phyloP scores from a whole-genome alignment of 1,284 basidiomycete species.

The Cystobasidium slooffiae region DNA sequence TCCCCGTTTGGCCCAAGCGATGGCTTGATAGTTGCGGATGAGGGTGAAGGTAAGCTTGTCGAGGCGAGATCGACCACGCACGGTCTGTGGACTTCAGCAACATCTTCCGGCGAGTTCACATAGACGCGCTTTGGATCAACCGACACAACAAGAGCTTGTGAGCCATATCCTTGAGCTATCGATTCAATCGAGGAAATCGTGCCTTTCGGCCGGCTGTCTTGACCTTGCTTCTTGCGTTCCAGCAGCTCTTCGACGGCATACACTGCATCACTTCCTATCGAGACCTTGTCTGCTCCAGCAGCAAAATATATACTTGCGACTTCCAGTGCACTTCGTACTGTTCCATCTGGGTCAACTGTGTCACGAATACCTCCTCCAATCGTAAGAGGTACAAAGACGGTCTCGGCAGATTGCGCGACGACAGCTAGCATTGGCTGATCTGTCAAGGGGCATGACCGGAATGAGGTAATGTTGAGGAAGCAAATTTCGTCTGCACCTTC shows the following conservation, averaged over 20 bases:
- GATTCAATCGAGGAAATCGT: slow-evolving; percentile 81
- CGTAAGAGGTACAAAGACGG: slow-evolving; percentile 95
- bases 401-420: slow-evolving; percentile 84
- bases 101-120: slow-evolving; percentile 66
- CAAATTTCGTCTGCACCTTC: slow-evolving; percentile 95
- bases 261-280: slow-evolving; percentile 94
- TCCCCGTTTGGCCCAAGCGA: slow-evolving; percentile 64
- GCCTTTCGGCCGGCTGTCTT: slow-evolving; percentile 33
- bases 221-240: slow-evolving; percentile 61
- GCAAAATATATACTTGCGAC: slow-evolving; percentile 97
- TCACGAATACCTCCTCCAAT: slow-evolving; percentile 99
- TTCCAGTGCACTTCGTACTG: slow-evolving; percentile 80
- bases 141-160: slow-evolving; percentile 96
- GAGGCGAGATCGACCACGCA: slow-evolving; percentile 71
- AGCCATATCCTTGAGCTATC: slow-evolving; percentile 89
- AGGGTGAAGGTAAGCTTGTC: slow-evolving; percentile 54
- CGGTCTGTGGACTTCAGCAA: slow-evolving; percentile 66
- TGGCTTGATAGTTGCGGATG: slow-evolving; percentile 31
- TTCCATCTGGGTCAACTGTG: slow-evolving; percentile 92
- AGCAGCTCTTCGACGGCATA: slow-evolving; percentile 85
- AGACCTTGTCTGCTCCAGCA: slow-evolving; percentile 96
- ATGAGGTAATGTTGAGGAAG: slow-evolving; percentile 98
- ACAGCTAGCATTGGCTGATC: slow-evolving; percentile 99
- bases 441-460: slow-evolving; percentile 89
- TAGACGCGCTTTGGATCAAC: slow-evolving; percentile 92